Evolutionary conservation across 1,139 yeast species (phyloP).

Genomic region (Hanseniaspora gamundiae): DNA sequence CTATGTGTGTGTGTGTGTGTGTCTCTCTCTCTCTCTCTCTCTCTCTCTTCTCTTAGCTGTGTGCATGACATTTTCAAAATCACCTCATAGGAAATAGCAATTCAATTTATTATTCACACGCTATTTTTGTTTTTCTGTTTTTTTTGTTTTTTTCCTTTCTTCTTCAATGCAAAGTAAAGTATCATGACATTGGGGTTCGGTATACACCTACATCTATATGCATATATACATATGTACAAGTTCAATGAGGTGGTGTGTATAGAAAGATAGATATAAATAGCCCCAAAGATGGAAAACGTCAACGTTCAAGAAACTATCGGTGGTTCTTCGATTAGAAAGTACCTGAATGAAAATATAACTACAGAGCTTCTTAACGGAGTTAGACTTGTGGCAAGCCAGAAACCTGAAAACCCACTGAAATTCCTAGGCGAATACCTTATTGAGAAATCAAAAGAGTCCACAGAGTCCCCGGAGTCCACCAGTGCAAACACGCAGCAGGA

Average conservation of each 20-base stretch:
- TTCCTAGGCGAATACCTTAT: conserved; percentile 64
- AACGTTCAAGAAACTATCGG: conserved; percentile 46
- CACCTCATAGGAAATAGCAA: no score
- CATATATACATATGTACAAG: no score
- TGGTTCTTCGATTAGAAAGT: conserved; percentile 71
- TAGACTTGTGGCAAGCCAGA: conserved; percentile 40
- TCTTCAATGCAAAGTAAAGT: no score
- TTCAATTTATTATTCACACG: no score
- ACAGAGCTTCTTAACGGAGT: conserved; percentile 58
- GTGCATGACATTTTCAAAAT: no score
- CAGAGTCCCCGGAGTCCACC: neutral
- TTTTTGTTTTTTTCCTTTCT: no score
- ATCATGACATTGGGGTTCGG: no score
- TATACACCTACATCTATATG: conserved; percentile 6
- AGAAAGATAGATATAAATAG: neutral
- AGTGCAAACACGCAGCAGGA: neutral
- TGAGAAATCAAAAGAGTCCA: conserved; percentile 29
- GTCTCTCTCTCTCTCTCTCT: neutral
- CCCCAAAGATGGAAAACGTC: neutral
- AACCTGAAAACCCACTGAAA: conserved; percentile 59
- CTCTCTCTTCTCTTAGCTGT: neutral
- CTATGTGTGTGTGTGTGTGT: no score
- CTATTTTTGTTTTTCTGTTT: neutral
- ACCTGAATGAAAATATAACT: conserved; percentile 64
- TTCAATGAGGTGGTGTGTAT: no score